Base-by-base conservation (phyloP, 2,329 filamentous ascomycete genomes). In the Ceratocystis colombiana region DNA sequence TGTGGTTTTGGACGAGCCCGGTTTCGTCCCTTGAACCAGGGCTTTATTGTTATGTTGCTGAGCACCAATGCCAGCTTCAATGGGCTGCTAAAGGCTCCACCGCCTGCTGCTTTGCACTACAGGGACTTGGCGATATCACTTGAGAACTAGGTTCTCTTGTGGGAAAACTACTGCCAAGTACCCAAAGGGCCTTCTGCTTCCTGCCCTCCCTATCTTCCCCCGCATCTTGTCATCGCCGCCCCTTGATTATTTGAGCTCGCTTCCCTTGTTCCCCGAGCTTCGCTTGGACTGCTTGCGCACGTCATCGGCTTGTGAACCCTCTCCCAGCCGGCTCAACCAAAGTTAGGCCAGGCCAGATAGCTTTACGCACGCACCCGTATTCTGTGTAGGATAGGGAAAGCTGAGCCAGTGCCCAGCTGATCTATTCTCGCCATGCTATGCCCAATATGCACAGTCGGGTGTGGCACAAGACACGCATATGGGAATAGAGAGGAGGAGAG, bases 1-100 rank as follows among this genome's bases (percentile, higher is more conserved):
- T 25, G 10, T 28, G 53, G 28, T 30, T 20, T 50, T n/a, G 15
- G 37, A 41, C 8, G 53, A 6, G 48, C 10, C 20, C 25, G 28
- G 53, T 12, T 20, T 50, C n/a, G 15, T 59, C 53, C 53, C 53
- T 59, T 33, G 5, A 37, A 59, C n/a, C 28, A 59, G 28, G 53
- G 53, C 17, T 30, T 30, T 12, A 41, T 41, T 41, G 37, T 12
- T 41, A 12, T 41, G 53, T 59, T 59, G 33, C 53, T 37, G 53
- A 17, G 3, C 25, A n/a, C 25, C 28, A 33, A 59, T 30, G 28
- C 12, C 53, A 59, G 33, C 53, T 57, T 28, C 25, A 53, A 53
- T 22, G 48, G 20, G 20, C 8, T 53, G 10, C 20, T 5, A 25
- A 53, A 25, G 48, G 17, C 46, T n/a, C n/a, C 50, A 57, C 33